Percentiles rank a stretch among this genome's conserved stretches.
phyloP scores from a whole-genome alignment of 345 rosid genomes.

The Abelmoschus esculentus region DNA sequence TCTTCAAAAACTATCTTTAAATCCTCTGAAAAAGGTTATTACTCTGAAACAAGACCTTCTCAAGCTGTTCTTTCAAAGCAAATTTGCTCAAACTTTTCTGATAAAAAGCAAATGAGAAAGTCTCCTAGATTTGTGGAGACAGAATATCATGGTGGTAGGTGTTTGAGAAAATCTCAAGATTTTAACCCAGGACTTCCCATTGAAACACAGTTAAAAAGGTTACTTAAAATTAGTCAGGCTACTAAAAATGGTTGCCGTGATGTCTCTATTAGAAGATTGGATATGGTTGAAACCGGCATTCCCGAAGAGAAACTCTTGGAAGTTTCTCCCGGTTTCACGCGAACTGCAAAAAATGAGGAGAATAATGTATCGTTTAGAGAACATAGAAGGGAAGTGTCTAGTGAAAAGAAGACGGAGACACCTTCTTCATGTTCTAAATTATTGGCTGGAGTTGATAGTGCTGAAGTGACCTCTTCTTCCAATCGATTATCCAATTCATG shows the following conservation, averaged over 20 bases:
- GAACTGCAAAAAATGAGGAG: slow-evolving; percentile 20
- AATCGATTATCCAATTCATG: slow-evolving; percentile 10
- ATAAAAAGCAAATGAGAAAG: slow-evolving; percentile 19
- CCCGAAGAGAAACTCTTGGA: slow-evolving; percentile 14
- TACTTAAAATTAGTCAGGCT: slow-evolving; percentile 19
- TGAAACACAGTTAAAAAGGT: slow-evolving; percentile 14
- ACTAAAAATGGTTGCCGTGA: slow-evolving; percentile 13
- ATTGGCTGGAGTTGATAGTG: neutral
- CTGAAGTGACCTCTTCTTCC: slow-evolving; percentile 11
- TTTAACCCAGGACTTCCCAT: slow-evolving; percentile 2
- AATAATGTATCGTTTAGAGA: slow-evolving; percentile 15
- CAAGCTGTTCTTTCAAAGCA: neutral
- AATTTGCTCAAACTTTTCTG: neutral
- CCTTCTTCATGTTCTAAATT: slow-evolving; percentile 6
- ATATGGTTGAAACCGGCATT: slow-evolving; percentile 4
- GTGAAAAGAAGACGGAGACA: slow-evolving; percentile 13
- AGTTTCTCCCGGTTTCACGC: slow-evolving; percentile 23
- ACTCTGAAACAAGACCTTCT: slow-evolving; percentile 7
- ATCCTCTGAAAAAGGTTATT: slow-evolving; percentile 6
- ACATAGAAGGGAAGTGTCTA: slow-evolving; percentile 5
- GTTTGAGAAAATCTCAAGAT: slow-evolving; percentile 9
- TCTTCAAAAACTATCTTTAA: slow-evolving; percentile 6
- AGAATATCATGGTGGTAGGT: slow-evolving; percentile 14
- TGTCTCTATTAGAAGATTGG: slow-evolving; percentile 2
- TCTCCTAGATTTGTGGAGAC: slow-evolving; percentile 29